Conservation (phyloP, 192 early-diverging fungal genomes). For the Phlyctochytrium arcticum region DNA sequence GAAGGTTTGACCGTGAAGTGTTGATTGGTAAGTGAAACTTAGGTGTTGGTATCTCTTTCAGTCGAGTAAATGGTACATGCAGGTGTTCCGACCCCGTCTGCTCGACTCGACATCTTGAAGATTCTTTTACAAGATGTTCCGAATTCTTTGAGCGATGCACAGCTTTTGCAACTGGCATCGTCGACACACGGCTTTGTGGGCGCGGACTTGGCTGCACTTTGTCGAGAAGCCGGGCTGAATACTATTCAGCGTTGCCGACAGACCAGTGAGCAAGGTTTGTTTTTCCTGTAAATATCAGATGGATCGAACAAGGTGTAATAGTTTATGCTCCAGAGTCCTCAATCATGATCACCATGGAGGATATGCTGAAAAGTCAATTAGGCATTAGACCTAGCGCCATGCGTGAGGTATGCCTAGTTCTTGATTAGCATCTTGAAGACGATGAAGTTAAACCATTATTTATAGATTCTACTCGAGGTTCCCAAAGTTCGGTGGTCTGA, state of each 20-base stretch:
- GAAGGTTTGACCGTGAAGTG: slow-evolving; percentile 93
- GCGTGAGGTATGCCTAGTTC: slow-evolving; percentile 56
- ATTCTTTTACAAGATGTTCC: slow-evolving; percentile 67
- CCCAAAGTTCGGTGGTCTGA: slow-evolving; percentile 90
- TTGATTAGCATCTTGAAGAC: no score
- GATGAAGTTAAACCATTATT: no score
- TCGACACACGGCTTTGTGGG: slow-evolving; percentile 92
- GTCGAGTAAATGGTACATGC: no score
- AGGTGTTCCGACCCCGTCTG: slow-evolving; percentile 71
- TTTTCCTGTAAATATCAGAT: neutral
- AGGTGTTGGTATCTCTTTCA: neutral
- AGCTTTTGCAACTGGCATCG: slow-evolving; percentile 60
- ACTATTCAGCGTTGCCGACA: neutral
- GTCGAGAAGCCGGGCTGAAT: slow-evolving; percentile 78
- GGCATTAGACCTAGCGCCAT: slow-evolving; percentile 75
- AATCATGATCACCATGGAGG: no score
- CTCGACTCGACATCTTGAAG: slow-evolving; percentile 68
- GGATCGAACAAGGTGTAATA: no score
- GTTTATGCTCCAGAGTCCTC: no score
- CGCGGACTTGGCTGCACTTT: slow-evolving; percentile 88
- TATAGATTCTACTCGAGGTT: slow-evolving; percentile 79
- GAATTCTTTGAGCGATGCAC: slow-evolving; percentile 52
- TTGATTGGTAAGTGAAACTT: slow-evolving; percentile 65
- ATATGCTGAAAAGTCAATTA: no score
- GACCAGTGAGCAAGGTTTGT: neutral